Evolutionary conservation across 2,329 filamentous ascomycete species (phyloP).

Genomic region (Pezizomycotina sp.): DNA sequence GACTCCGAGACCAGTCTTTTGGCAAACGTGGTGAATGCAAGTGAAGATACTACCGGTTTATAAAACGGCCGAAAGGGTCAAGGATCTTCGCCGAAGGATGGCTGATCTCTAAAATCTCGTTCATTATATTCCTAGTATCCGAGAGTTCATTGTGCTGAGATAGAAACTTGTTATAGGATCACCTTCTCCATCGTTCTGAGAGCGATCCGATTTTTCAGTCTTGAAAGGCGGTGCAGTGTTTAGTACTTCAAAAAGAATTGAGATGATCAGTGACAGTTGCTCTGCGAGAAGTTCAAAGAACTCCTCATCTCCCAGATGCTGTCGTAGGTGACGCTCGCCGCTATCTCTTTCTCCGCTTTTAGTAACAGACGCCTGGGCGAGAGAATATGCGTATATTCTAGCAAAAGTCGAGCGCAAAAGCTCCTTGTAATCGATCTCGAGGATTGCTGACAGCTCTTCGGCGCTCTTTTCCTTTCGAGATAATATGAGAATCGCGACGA

Average conservation of each 20-base stretch:
- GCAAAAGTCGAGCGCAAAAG: conserved; percentile 55
- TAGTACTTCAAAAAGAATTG: conserved; percentile 53
- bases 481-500: conserved; percentile 65
- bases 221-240: no score
- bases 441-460: conserved; percentile 40
- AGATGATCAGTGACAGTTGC: conserved; percentile 62
- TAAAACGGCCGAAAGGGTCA: conserved; percentile 73
- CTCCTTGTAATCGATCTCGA: conserved; percentile 39
- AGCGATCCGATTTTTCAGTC: no score
- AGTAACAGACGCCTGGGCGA: conserved; percentile 46
- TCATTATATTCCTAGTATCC: conserved; percentile 47
- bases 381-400: conserved; percentile 65
- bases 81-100: conserved; percentile 51
- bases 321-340: conserved; percentile 49
- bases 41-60: conserved; percentile 58
- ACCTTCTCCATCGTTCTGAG: no score
- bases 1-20: conserved; percentile 25
- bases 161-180: conserved; percentile 43
- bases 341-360: conserved; percentile 29
- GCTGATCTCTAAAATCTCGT: conserved; percentile 51
- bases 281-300: conserved; percentile 48
- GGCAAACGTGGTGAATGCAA: conserved; percentile 63
- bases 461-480: conserved; percentile 51
- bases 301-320: conserved; percentile 47
- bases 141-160: conserved; percentile 41